Evolutionary conservation across 345 rosid species (phyloP).

Genomic region (rapeseed (Brassica napus)): DNA sequence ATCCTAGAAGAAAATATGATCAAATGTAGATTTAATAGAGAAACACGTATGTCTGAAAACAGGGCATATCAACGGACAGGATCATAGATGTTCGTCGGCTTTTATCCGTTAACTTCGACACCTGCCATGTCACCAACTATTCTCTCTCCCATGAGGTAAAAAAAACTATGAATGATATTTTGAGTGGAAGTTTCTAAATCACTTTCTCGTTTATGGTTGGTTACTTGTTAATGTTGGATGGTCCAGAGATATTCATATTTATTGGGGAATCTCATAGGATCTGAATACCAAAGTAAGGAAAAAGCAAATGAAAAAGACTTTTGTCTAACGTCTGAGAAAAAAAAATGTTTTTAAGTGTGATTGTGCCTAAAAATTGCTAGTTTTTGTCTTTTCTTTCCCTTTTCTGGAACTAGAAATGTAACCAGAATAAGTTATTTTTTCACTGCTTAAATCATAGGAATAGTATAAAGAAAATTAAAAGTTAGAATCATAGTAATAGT

Average conservation of each 20-base stretch:
- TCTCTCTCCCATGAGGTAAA: slow-evolving; percentile 85
- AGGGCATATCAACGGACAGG: slow-evolving; percentile 99
- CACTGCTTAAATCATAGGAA: not conserved
- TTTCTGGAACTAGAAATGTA: slow-evolving; percentile 11
- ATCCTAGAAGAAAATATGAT: not conserved
- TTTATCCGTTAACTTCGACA: slow-evolving; percentile 63
- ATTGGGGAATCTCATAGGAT: slow-evolving; percentile 14
- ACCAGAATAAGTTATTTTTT: not conserved
- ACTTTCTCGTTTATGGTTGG: slow-evolving; percentile 6
- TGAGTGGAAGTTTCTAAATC: not conserved
- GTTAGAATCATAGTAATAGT: not conserved
- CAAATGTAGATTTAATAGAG: not conserved
- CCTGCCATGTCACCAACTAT: slow-evolving; percentile 76
- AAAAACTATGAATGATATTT: not conserved
- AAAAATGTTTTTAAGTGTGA: not conserved
- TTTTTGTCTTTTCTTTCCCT: not conserved
- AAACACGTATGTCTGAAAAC: slow-evolving; percentile 30
- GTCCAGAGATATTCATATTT: slow-evolving; percentile 28
- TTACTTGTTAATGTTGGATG: slow-evolving; percentile 6
- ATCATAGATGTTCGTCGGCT: slow-evolving; percentile 88
- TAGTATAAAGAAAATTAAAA: not conserved
- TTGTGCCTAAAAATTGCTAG: slow-evolving; percentile 28
- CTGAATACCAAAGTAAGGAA: slow-evolving; percentile 9
- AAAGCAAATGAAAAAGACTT: slow-evolving; percentile 38
- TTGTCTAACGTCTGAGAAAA: not conserved